Percentiles rank a stretch among this genome's conserved stretches.
Conservation (phyloP, 1,284 basidiomycete genomes). For the Cryptococcus floricola region DNA sequence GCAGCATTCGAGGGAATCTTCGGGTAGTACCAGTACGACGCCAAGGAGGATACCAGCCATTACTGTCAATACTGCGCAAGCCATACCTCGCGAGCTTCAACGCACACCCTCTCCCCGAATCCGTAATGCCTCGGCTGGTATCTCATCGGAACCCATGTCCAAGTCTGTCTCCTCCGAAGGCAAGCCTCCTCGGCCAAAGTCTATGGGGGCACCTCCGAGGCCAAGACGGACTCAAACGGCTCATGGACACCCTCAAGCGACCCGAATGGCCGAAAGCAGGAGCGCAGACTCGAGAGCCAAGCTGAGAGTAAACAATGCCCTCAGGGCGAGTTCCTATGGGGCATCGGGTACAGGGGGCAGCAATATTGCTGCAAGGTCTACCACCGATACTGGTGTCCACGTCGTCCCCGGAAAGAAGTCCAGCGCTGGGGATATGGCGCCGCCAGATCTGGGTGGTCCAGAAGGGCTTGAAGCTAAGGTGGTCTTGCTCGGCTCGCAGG, state of each 20-base stretch:
- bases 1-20: neutral
- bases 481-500: slow-evolving; percentile 93
- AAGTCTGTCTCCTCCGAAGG: slow-evolving; percentile 1
- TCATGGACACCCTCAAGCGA: slow-evolving; percentile 25
- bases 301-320: slow-evolving; percentile 14
- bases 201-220: slow-evolving; percentile 17
- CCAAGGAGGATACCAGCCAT: slow-evolving; percentile 13
- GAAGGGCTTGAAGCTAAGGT: slow-evolving; percentile 81
- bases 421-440: slow-evolving; percentile 11
- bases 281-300: slow-evolving; percentile 31
- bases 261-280: slow-evolving; percentile 34
- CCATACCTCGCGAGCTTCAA: neutral
- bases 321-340: neutral
- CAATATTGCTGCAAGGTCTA: neutral
- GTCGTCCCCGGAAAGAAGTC: neutral
- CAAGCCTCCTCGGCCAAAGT: slow-evolving; percentile 17
- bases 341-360: neutral
- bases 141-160: neutral
- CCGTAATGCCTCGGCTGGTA: neutral
- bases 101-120: slow-evolving; percentile 7
- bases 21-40: slow-evolving; percentile 1
- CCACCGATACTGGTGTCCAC: slow-evolving; percentile 2
- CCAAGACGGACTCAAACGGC: slow-evolving; percentile 28
- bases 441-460: slow-evolving; percentile 36
- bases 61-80: slow-evolving; percentile 8